These are phyloP conservation scores for Obba rivulosa DNA, from an alignment of 768 basidiomycete genomes.

Conservation along the genomic window DNA sequence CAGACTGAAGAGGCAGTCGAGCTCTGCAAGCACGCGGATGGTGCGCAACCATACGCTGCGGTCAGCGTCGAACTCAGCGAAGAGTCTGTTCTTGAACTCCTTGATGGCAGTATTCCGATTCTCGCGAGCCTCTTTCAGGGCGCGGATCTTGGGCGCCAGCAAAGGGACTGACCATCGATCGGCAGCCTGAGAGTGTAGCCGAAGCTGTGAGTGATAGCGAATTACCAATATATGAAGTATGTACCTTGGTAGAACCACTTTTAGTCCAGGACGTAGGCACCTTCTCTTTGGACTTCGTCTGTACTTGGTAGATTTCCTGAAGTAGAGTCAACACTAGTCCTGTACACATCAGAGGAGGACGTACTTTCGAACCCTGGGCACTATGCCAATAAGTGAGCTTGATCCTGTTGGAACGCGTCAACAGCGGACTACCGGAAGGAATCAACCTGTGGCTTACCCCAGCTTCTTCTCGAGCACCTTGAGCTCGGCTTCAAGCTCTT, in stretches of 20 bases:
- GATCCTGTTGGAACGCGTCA: conserved; percentile 34
- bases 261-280: conserved; percentile 87
- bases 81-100: conserved; percentile 76
- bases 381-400: conserved; percentile 70
- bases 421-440: conserved; percentile 6
- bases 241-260: conserved; percentile 72
- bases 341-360: neutral
- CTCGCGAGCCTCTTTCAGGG: conserved; percentile 92
- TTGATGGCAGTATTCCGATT: conserved; percentile 75
- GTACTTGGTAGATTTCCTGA: conserved; percentile 88
- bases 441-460: conserved; percentile 39
- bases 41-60: conserved; percentile 78
- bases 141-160: conserved; percentile 63
- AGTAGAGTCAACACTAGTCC: neutral
- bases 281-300: conserved; percentile 55
- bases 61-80: conserved; percentile 76
- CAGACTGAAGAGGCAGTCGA: conserved; percentile 93
- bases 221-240: neutral
- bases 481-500: conserved; percentile 61
- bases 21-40: conserved; percentile 81
- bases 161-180: conserved; percentile 76
- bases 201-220: too few species aligned
- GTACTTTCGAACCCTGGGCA: conserved; percentile 74
- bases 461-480: conserved; percentile 61
- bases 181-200: conserved; percentile 52